Evolutionary conservation across 768 basidiomycete genomes (phyloP), one percentile per base, ranked within the genome.

Genomic region (Leucosporidium yakuticum): DNA sequence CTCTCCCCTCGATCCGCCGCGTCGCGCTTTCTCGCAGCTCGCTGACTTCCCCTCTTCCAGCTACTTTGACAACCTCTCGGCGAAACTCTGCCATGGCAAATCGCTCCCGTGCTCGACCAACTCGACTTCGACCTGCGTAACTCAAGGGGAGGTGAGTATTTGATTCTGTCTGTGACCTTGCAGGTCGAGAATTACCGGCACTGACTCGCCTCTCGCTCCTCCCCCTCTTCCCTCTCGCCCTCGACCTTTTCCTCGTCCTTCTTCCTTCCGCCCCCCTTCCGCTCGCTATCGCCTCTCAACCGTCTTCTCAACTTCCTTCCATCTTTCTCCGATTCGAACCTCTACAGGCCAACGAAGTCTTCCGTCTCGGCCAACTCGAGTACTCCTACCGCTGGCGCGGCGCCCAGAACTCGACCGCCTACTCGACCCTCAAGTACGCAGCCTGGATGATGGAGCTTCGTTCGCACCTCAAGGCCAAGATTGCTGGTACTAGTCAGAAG

Each of bases 21-120:
- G 5, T 36, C 34, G 5, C 5, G 34, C 6, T 12, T 6, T 5
- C 5, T 36, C 12, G 34, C 34, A 6, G 34, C 5, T 12, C 34
- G 34, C 34, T 36, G 6, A 12, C 5, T 12, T 36, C 34, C 6
- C 34, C 34, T 5, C 12, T 36, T 5, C 5, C 12, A 36, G 34
- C 71, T 76, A 62, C 36, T 76, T 68, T 63, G 75, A 76, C 64
- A 76, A 76, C 58, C 49, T 75, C 23, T 70, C 70, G 27, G 70
- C 74, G 31, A 76, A 76, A 60, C 74, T 74, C 58, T 75, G 75
- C 58, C 75, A 76, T 53, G 59, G 63, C 21, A 64, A 71, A 29
- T 59, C 69, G 9, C 67, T 76, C 15, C 75, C 75, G 6, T 75
- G 74, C 67, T 74, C 73, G 3, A 59, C 70, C 53, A 75, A 74